Evolutionary conservation across 1,284 basidiomycete genomes (phyloP).

Genomic region (Irpex rosettiformis): DNA sequence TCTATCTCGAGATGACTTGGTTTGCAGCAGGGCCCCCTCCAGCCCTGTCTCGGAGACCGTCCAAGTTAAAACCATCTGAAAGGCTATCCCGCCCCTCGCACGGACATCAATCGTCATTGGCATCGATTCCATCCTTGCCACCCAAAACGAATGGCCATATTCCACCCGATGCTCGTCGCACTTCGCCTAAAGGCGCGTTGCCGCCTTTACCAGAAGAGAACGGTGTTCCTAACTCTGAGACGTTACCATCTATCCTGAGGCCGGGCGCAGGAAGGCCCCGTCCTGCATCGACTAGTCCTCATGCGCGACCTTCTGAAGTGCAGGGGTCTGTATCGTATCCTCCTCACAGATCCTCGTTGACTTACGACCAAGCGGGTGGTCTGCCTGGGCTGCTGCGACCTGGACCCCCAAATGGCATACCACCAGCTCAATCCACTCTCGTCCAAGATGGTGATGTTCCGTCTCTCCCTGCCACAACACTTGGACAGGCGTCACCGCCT

Average conservation of each 20-base stretch:
- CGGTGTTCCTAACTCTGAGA: background rate
- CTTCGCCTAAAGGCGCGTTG: slow-evolving; percentile 33
- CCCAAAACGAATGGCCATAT: background rate
- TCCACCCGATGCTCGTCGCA: slow-evolving; percentile 13
- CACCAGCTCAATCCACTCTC: background rate
- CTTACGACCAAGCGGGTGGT: background rate
- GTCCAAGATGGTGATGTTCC: slow-evolving; percentile 7
- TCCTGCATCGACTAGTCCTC: background rate
- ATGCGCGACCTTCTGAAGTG: background rate
- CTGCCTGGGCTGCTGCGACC: background rate
- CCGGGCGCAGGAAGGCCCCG: slow-evolving; percentile 8
- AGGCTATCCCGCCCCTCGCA: slow-evolving; percentile 31
- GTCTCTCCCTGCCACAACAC: background rate
- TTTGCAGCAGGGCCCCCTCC: slow-evolving; percentile 57
- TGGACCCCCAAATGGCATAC: background rate
- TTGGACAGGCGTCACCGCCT: slow-evolving; percentile 4
- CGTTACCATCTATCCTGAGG: slow-evolving; percentile 10
- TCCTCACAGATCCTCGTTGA: background rate
- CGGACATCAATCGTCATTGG: slow-evolving; percentile 12
- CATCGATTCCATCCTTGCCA: slow-evolving; percentile 2
- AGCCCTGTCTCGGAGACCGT: slow-evolving; percentile 39
- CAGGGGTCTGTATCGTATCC: background rate
- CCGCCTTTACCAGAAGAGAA: background rate
- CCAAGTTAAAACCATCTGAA: slow-evolving; percentile 43
- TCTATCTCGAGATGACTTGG: slow-evolving; percentile 81